A percentile compares a stretch with the other conserved stretches of the same genome.
These are phyloP conservation scores for Triticum urartu DNA, from an alignment of 176 grass and related monocot genomes.

Conservation along the genomic window DNA sequence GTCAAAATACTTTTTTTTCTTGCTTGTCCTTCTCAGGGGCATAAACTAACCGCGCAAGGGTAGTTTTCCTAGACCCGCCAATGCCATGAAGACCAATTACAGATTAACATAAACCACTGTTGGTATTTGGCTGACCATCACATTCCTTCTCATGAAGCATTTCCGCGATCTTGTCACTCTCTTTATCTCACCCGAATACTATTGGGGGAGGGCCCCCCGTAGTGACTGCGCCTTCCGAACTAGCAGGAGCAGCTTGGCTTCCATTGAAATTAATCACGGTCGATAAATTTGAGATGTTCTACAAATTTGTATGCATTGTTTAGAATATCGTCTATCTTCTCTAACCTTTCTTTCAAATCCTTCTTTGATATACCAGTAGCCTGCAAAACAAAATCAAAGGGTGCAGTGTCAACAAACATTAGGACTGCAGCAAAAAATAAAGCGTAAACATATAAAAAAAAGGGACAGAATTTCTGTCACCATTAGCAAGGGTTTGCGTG, in stretches of 20 bases:
- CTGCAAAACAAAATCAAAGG: background rate
- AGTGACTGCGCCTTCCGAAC: background rate
- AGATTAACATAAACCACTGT: background rate
- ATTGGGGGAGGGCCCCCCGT: background rate
- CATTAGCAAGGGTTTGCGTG: too few relatives aligned
- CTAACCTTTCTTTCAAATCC: background rate
- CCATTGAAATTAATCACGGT: background rate
- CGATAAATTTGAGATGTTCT: background rate
- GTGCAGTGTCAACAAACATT: background rate
- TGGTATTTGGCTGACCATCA: background rate
- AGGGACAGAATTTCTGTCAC: too few relatives aligned
- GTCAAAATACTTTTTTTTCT: background rate
- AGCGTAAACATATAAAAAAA: background rate
- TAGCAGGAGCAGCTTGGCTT: background rate
- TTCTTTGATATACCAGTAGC: background rate
- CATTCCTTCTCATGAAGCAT: background rate
- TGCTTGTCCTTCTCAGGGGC: background rate
- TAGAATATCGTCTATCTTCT: constrained; percentile 18
- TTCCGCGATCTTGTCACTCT: background rate
- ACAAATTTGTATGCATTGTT: constrained; percentile 22
- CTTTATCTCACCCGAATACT: constrained; percentile 1
- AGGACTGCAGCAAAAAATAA: background rate
- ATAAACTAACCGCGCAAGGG: too few relatives aligned
- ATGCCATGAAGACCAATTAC: constrained; percentile 33
- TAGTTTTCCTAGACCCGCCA: background rate